Percentiles rank a stretch among this genome's conserved stretches.
phyloP scores from a whole-genome alignment of 305 asterid genomes.

The Fraxinus sp. region DNA sequence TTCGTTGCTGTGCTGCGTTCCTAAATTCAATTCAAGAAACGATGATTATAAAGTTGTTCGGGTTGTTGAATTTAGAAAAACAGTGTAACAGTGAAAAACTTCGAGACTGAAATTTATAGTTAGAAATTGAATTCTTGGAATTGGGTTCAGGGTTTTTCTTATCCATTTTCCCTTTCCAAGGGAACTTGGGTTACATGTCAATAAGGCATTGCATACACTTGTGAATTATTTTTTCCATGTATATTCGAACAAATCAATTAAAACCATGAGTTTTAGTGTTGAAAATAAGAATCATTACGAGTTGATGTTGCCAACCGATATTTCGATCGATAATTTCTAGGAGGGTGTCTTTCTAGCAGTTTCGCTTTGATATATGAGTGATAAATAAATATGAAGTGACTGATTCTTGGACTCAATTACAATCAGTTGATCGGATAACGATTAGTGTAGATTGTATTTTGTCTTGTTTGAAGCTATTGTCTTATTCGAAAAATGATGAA shows the following conservation, averaged over 20 bases:
- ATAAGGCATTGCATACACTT: slow-evolving; percentile 23
- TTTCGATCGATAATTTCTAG: no score
- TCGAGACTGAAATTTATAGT: slow-evolving; percentile 12
- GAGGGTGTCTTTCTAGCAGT: no score
- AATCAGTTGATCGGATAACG: no score
- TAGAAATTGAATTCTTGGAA: slow-evolving; percentile 24
- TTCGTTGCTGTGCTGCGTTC: background rate
- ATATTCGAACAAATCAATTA: background rate
- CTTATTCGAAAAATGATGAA: no score
- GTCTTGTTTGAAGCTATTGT: no score
- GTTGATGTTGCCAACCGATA: background rate
- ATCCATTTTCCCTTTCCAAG: no score
- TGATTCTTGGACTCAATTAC: no score
- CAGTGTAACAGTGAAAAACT: background rate
- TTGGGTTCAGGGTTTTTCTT: slow-evolving; percentile 23
- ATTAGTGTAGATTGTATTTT: no score
- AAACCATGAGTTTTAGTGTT: slow-evolving; percentile 28
- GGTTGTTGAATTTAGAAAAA: slow-evolving; percentile 20
- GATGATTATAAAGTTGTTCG: slow-evolving; percentile 54
- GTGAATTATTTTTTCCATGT: background rate
- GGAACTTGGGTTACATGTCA: slow-evolving; percentile 12
- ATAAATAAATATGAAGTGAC: no score
- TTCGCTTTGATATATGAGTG: no score
- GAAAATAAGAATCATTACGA: slow-evolving; percentile 15
- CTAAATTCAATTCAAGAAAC: slow-evolving; percentile 26